phyloP scores from a whole-genome alignment of 257 asterid species.

The Oldenlandia corymbosa region DNA sequence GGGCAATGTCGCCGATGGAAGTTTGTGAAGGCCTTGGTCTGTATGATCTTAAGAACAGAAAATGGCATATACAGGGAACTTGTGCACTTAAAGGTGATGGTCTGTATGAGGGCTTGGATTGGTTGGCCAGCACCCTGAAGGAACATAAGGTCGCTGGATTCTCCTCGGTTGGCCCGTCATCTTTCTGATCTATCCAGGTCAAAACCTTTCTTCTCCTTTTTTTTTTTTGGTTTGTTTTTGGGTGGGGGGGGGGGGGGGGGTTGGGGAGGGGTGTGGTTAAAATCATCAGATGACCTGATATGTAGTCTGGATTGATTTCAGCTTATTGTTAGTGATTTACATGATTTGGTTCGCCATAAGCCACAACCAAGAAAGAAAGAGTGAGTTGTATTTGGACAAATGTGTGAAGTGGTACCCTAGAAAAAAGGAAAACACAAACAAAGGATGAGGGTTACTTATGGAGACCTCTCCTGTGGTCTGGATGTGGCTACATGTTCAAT shows the following conservation, averaged over 20 bases:
- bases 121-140: slow-evolving; percentile 85
- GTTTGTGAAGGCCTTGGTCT: slow-evolving; percentile 93
- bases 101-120: slow-evolving; percentile 90
- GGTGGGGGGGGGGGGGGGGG: no score
- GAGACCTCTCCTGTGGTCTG: no score
- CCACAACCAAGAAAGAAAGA: no score
- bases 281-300: neutral
- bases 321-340: no score
- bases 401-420: no score
- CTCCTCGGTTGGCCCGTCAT: slow-evolving; percentile 76
- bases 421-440: no score
- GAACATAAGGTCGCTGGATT: slow-evolving; percentile 76
- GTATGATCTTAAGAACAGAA: slow-evolving; percentile 71
- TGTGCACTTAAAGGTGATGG: slow-evolving; percentile 94
- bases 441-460: no score
- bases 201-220: slow-evolving; percentile 11
- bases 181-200: slow-evolving; percentile 51
- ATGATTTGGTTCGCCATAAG: no score
- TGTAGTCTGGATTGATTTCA: neutral
- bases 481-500: no score
- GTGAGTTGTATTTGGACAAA: no score
- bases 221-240: no score
- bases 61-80: slow-evolving; percentile 96
- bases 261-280: no score
- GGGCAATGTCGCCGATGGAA: slow-evolving; percentile 92